Evolutionary conservation across 768 basidiomycete species (phyloP).

Genomic region (Phlebiopsis flavidoalba): DNA sequence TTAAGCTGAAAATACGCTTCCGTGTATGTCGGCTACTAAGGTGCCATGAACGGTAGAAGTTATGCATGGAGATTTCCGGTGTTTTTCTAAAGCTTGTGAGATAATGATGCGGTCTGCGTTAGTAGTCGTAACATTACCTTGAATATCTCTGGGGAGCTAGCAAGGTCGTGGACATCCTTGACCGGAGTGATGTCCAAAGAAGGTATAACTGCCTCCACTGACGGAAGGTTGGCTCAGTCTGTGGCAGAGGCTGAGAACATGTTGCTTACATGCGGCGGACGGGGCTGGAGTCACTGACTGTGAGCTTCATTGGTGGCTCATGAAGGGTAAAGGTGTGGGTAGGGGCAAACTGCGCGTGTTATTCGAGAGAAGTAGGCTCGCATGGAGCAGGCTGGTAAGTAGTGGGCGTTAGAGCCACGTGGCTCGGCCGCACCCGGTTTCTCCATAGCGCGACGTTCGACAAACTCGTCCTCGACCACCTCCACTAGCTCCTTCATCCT

Average conservation of each 20-base stretch:
- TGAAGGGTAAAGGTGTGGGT: not conserved
- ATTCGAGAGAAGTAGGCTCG: too few species aligned
- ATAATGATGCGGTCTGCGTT: not conserved
- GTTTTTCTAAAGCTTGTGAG: conserved; percentile 37
- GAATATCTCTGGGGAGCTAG: conserved; percentile 72
- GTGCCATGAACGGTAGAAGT: conserved; percentile 59
- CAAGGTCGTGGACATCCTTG: conserved; percentile 75
- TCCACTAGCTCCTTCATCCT: not conserved
- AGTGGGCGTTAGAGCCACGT: not conserved
- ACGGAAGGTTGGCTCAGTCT: not conserved
- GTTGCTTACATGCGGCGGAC: conserved; percentile 7
- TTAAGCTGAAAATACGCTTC: conserved; percentile 74
- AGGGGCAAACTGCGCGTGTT: not conserved
- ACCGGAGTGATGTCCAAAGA: conserved; percentile 79
- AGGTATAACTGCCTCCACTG: conserved; percentile 89
- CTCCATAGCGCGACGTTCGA: not conserved
- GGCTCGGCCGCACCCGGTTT: conserved; percentile 3
- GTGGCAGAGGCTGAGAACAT: not conserved
- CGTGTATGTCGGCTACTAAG: conserved; percentile 82
- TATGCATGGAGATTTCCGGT: conserved; percentile 69
- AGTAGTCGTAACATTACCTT: conserved; percentile 39
- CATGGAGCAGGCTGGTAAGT: too few species aligned
- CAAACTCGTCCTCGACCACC: not conserved
- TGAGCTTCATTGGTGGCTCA: not conserved
- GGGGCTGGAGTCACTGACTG: not conserved